Percentiles rank a stretch among this genome's conserved stretches.
phyloP scores from a whole-genome alignment of 257 asterid genomes.

The Eucommia ulmoides region DNA sequence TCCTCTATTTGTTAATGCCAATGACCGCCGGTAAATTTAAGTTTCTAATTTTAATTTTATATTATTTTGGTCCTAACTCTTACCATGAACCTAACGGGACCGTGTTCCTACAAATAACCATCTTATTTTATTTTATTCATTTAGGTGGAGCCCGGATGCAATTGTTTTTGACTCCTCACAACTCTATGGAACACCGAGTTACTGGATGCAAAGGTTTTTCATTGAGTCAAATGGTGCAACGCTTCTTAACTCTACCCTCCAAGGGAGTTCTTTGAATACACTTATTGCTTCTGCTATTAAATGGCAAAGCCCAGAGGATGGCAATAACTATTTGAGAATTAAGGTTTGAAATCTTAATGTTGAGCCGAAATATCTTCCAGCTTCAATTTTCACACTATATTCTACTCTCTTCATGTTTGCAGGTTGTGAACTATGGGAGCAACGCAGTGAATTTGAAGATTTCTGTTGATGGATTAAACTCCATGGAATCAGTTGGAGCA shows the following conservation, averaged over 20 bases:
- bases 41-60: not conserved
- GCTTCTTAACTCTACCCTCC: constrained; percentile 51
- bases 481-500: constrained; percentile 28
- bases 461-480: constrained; percentile 33
- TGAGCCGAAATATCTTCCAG: not conserved
- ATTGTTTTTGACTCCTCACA: constrained; percentile 75
- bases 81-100: not conserved
- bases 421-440: constrained; percentile 73
- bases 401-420: constrained; percentile 2
- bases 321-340: constrained; percentile 31
- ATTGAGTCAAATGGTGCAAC: constrained; percentile 81
- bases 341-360: constrained; percentile 11
- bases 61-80: not conserved
- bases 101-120: too few relatives aligned
- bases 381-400: not conserved
- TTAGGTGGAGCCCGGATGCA: constrained; percentile 92
- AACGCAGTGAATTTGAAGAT: constrained; percentile 30
- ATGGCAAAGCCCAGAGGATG: constrained; percentile 40
- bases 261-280: constrained; percentile 30
- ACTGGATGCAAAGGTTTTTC: constrained; percentile 97
- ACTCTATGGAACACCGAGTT: constrained; percentile 80
- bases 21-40: constrained; percentile 50
- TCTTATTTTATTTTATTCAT: constrained; percentile 3
- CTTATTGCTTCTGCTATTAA: constrained; percentile 67
- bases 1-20: constrained; percentile 67